Conservation (phyloP, 345 rosid genomes). For the Brassica juncea region DNA sequence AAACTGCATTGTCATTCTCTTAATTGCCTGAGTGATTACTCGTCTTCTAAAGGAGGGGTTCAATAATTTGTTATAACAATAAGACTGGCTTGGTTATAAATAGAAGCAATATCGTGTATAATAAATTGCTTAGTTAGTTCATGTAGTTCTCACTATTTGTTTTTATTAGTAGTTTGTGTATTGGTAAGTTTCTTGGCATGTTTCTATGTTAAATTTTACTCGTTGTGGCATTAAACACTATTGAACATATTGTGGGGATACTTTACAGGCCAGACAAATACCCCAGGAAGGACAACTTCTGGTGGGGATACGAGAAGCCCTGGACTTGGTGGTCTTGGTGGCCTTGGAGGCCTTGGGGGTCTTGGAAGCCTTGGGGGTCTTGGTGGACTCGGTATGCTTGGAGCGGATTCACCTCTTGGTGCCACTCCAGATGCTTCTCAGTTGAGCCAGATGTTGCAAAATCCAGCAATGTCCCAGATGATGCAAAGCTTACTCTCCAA, state of each 20-base stretch:
- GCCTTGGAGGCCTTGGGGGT: conserved; percentile 68
- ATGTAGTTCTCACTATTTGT: not conserved
- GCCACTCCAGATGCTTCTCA: conserved; percentile 56
- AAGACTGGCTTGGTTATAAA: not conserved
- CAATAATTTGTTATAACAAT: not conserved
- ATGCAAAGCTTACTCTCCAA: conserved; percentile 74
- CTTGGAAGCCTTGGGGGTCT: conserved; percentile 63
- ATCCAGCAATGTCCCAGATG: conserved; percentile 82
- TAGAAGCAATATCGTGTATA: not conserved
- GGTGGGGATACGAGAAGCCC: conserved; percentile 58
- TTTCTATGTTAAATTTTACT: not conserved
- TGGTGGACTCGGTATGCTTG: conserved; percentile 70
- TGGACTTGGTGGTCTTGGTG: conserved; percentile 58
- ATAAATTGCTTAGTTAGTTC: not conserved
- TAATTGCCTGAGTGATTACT: not conserved
- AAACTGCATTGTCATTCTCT: conserved; percentile 12
- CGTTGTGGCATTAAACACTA: not conserved
- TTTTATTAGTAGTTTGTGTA: not conserved
- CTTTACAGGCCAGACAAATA: conserved; percentile 46
- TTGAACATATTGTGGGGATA: not conserved
- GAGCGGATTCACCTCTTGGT: conserved; percentile 55
- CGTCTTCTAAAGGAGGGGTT: not conserved
- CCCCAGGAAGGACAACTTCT: conserved; percentile 54
- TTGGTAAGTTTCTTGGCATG: not conserved
- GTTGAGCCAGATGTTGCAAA: conserved; percentile 73